Percentiles rank a stretch among this genome's conserved stretches.
phyloP scores from a whole-genome alignment of 306 rosid species.

The Ochetophila trinervis region DNA sequence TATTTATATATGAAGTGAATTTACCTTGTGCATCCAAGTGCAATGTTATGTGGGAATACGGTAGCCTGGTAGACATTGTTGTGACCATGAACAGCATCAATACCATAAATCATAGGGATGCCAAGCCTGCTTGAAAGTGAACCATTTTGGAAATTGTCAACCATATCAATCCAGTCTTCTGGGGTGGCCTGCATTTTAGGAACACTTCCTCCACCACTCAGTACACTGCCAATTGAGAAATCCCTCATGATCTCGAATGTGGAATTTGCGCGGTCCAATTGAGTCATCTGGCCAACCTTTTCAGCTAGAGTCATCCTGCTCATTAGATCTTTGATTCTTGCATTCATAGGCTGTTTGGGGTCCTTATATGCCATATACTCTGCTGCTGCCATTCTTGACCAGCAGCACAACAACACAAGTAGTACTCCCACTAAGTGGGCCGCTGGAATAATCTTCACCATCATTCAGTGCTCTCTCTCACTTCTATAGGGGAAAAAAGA shows the following conservation, averaged over 20 bases:
- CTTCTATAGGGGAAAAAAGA: too few species aligned
- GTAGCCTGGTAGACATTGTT: background rate
- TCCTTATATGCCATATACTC: constrained; percentile 64
- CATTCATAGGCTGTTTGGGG: constrained; percentile 54
- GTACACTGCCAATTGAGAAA: constrained; percentile 41
- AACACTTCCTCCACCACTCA: constrained; percentile 2
- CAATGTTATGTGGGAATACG: background rate
- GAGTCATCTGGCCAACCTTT: constrained; percentile 94
- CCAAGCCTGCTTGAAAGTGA: background rate
- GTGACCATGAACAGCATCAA: constrained; percentile 1
- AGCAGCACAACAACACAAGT: too few species aligned
- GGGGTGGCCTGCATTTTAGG: background rate
- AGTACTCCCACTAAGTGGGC: too few species aligned
- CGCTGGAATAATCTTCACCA: too few species aligned
- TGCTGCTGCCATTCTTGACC: constrained; percentile 33
- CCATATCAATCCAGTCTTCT: background rate
- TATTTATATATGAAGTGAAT: background rate
- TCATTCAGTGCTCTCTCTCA: too few species aligned
- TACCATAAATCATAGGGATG: background rate
- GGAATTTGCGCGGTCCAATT: constrained; percentile 70
- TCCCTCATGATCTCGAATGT: constrained; percentile 63
- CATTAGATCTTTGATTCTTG: constrained; percentile 66
- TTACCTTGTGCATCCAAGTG: background rate
- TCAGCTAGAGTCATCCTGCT: constrained; percentile 66
- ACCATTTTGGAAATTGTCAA: background rate